Evolutionary conservation across 805 yeast genomes (phyloP).

Genomic region (Zygotorulaspora danielsina): DNA sequence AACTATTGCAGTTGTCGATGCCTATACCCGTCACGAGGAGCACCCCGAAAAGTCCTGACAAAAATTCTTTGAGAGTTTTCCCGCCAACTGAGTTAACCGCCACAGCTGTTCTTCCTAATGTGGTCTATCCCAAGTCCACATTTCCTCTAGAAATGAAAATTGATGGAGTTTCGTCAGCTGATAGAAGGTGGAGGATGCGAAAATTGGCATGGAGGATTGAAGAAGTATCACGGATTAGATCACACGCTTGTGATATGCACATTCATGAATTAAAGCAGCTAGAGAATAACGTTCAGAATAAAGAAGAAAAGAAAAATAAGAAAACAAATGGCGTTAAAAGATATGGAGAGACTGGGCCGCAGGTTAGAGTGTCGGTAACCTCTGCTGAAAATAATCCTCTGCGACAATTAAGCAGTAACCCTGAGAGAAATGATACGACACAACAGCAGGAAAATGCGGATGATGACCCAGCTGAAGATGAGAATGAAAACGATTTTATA

Average conservation of each 20-base stretch:
- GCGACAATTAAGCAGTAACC: conserved; percentile 4
- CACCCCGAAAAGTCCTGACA: conserved; percentile 73
- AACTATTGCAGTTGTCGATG: conserved; percentile 44
- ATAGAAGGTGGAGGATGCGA: conserved; percentile 85
- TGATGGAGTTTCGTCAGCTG: conserved; percentile 60
- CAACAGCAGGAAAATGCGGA: conserved; percentile 16
- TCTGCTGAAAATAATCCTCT: conserved; percentile 32
- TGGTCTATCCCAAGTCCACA: conserved; percentile 79
- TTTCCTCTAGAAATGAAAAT: conserved; percentile 79
- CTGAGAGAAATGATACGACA: conserved; percentile 6
- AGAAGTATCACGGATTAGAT: conserved; percentile 64
- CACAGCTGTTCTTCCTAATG: conserved; percentile 81
- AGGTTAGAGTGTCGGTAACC: conserved; percentile 33
- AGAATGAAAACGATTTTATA: conserved; percentile 27
- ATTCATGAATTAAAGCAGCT: conserved; percentile 41
- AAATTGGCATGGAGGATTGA: conserved; percentile 86
- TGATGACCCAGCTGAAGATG: conserved; percentile 34
- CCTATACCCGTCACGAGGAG: conserved; percentile 76
- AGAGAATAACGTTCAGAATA: conserved; percentile 25
- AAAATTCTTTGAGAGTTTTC: conserved; percentile 82
- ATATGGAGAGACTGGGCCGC: conserved; percentile 40
- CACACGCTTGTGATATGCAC: conserved; percentile 57
- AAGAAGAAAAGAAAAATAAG: conserved; percentile 41
- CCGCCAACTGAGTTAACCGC: conserved; percentile 94
- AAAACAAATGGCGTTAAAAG: conserved; percentile 33